Evolutionary conservation across 179 eudicot genomes (phyloP).

Genomic region (Amaranthus tricolor): DNA sequence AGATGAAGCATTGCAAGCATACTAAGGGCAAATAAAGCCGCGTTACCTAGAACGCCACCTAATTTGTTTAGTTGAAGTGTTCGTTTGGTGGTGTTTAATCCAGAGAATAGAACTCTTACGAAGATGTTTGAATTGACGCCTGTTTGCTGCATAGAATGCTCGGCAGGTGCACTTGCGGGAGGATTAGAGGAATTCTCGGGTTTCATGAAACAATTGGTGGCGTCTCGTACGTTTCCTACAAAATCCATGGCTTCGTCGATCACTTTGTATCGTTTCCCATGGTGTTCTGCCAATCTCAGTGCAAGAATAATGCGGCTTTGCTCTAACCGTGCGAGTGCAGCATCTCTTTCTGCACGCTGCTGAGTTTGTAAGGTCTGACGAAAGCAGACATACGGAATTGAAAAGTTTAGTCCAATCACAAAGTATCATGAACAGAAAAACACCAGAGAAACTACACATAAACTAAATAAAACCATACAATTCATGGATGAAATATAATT

Average conservation of each 20-base stretch:
- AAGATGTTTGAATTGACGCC: conserved; percentile 44
- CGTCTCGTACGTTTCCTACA: conserved; percentile 61
- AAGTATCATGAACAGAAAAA: not conserved
- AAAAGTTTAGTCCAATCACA: conserved; percentile 1
- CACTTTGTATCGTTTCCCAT: conserved; percentile 72
- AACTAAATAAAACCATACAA: not conserved
- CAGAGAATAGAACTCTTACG: conserved; percentile 42
- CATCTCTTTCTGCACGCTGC: conserved; percentile 89
- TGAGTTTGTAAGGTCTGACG: conserved; percentile 74
- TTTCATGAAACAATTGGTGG: conserved; percentile 43
- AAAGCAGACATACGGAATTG: conserved; percentile 4
- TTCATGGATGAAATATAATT: not conserved
- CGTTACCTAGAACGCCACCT: conserved; percentile 75
- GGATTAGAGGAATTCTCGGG: conserved; percentile 43
- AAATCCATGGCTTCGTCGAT: conserved; percentile 87
- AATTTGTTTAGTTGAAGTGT: conserved; percentile 56
- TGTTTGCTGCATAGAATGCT: conserved; percentile 29
- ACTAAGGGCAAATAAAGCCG: conserved; percentile 83
- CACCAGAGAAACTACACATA: not conserved
- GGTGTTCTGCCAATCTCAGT: conserved; percentile 76
- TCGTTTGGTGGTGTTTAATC: conserved; percentile 47
- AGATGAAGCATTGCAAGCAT: conserved; percentile 73
- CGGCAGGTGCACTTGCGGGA: conserved; percentile 33
- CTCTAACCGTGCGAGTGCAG: conserved; percentile 81
- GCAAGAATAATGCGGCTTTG: conserved; percentile 84